phyloP scores from a whole-genome alignment of 768 basidiomycete genomes.

The Rhodotorula diobovata region DNA sequence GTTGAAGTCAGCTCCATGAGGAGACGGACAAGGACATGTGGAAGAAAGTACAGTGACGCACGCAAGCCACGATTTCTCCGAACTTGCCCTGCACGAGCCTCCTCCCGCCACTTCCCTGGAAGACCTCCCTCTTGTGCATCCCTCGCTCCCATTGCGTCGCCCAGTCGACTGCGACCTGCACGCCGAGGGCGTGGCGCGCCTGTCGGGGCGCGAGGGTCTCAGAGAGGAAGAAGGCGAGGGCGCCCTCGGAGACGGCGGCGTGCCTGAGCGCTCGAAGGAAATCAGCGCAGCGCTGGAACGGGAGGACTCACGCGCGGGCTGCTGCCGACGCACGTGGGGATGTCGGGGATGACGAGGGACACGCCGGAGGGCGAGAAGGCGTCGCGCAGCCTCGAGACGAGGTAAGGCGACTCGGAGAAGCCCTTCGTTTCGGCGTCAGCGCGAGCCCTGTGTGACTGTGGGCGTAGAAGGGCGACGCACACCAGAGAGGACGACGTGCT shows the following conservation, averaged over 20 bases:
- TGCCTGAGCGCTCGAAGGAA: background rate
- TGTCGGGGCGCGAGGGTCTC: background rate
- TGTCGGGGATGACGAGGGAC: constrained; percentile 7
- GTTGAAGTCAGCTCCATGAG: background rate
- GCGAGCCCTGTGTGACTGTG: background rate
- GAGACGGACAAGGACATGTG: rapidly evolving
- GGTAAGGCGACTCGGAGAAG: constrained; percentile 31
- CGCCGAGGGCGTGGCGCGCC: constrained; percentile 1
- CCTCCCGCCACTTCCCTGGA: background rate
- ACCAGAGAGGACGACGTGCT: constrained; percentile 28
- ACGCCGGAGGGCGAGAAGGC: background rate
- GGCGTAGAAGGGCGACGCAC: constrained; percentile 1
- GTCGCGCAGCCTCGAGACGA: constrained; percentile 7
- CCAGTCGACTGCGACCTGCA: constrained; percentile 18
- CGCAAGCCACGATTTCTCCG: constrained; percentile 4
- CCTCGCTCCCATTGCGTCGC: background rate
- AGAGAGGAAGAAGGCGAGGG: constrained; percentile 17
- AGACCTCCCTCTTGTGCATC: background rate
- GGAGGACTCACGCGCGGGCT: too few species aligned
- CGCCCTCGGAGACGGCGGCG: constrained; percentile 23
- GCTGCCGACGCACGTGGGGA: constrained; percentile 15
- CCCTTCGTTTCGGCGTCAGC: background rate
- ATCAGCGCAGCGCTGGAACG: too few species aligned
- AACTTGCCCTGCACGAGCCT: constrained; percentile 18
- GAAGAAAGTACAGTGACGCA: background rate